Base-by-base conservation (phyloP, 257 asterid genomes). In the Solanum sparsipilum region DNA sequence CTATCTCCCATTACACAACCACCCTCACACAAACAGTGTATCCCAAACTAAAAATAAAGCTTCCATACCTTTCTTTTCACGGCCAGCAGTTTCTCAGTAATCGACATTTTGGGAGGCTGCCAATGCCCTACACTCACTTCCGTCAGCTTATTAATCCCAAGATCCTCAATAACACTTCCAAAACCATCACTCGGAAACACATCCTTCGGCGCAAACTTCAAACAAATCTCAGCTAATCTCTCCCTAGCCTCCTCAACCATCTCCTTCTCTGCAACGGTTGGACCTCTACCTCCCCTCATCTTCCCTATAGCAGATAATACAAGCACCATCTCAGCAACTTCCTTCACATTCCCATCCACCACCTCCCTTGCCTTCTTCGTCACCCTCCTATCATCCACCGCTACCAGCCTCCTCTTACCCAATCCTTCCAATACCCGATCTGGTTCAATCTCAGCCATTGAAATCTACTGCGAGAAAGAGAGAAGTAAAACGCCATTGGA, bases 251-350 rank as follows among this genome's bases (percentile, higher is more conserved):
- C 94, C 38, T 74, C 93, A 96, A 95, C 94, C 90, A 97, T 86
- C 84, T 93, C 99, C 92, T 75, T 93, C 94, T 97, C 99, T 11
- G 86, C 94, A 29, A 63, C 92, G 32, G 92, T 95, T 76, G 99
- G 98, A n/a, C 89, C 93, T 94, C 87, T 92, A 36, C 99, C 99
- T 21, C 98, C 99, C 89, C 99, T 92, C 96, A 97, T 96, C 88
- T 94, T 95, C 90, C 98, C 98, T 98, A 97, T 92, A 2, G 99
- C 98, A 7, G 98, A 91, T 92, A 97, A 87, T 74, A 97, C 95
- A 92, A 97, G 87, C 85, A 96, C 98, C 94, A 96, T 93, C 93
- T 96, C 98, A 58, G 99, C 99, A 60, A 97, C 97, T 91, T 92
- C 89, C 93, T 89, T 93, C 89, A 95, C 92, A 86, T 89, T 93